phyloP scores from a whole-genome alignment of 331 rosid genomes.

The Arachis monticola region DNA sequence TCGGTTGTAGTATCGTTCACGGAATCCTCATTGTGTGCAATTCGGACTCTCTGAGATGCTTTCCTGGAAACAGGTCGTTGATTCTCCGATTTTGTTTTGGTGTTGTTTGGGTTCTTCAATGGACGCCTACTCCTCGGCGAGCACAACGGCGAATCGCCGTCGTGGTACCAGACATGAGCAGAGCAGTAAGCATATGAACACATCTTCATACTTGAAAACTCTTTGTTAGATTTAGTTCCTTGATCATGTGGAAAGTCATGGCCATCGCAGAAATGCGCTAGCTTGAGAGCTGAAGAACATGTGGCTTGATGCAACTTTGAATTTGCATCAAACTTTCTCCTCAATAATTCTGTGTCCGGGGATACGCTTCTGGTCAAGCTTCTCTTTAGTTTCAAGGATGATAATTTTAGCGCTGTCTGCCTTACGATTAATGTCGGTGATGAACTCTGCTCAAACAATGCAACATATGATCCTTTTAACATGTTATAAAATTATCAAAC shows the following conservation, averaged over 20 bases:
- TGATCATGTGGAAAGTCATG: conserved; percentile 44
- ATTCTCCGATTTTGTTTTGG: conserved; percentile 40
- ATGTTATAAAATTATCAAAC: no score
- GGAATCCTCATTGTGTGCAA: conserved; percentile 28
- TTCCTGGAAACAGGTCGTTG: conserved; percentile 43
- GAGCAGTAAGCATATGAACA: conserved; percentile 81
- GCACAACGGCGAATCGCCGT: conserved; percentile 55
- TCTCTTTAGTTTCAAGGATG: conserved; percentile 61
- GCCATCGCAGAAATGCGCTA: conserved; percentile 56
- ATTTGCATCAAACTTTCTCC: no score
- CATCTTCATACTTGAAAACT: conserved; percentile 43
- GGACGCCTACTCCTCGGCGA: conserved; percentile 62
- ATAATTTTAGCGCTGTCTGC: conserved; percentile 56
- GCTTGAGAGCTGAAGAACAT: conserved; percentile 77
- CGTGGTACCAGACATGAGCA: conserved; percentile 71
- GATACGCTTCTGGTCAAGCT: conserved; percentile 52
- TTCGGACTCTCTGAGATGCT: conserved; percentile 36
- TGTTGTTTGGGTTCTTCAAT: conserved; percentile 53
- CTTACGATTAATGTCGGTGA: conserved; percentile 38
- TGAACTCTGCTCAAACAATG: conserved; percentile 50
- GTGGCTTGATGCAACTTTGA: conserved; percentile 64
- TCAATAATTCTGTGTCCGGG: conserved; percentile 44
- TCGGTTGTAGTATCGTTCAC: neutral
- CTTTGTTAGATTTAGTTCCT: conserved; percentile 54
- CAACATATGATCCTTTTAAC: conserved; percentile 8